Evolutionary conservation across 164 flowering plant genomes (phyloP), one percentile per base, ranked within the genome.

Genomic region (Umbilicus rupestris): DNA sequence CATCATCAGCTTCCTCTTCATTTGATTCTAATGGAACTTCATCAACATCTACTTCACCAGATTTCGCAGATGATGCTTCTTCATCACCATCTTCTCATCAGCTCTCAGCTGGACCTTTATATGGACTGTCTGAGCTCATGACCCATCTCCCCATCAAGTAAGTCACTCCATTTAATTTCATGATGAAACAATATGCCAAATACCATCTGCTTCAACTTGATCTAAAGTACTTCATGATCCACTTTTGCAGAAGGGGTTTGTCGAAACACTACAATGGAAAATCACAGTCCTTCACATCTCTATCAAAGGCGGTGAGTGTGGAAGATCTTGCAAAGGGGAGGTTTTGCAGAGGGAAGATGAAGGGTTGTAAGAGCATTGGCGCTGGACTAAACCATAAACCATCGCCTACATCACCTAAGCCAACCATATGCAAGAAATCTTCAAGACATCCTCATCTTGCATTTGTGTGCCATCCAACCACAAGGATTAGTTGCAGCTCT

Each of bases 181-280:
- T n/a, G n/a, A n/a, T n/a, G n/a, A n/a, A n/a, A n/a, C n/a, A n/a
- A n/a, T n/a, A n/a, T n/a, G n/a, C n/a, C n/a, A n/a, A n/a, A n/a
- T n/a, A n/a, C n/a, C n/a, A n/a, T 58, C 10, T 10, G 16, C n/a
- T n/a, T n/a, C n/a, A n/a, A n/a, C n/a, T 12, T 55, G 60, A 55
- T 55, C 29, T 55, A n/a, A 26, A 5, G 33, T 2, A 9, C 8
- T 30, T 20, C 19, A 31, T 26, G 64, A 12, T 60, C 15, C 10
- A 1, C 14, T 60, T 28, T 60, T 80, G 76, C 85, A 90, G 92
- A 75, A 84, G 95, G 78, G 97, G 97, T 45, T 77, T 91, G 29
- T 91, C 97, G 5, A 81, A 79, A 69, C 84, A 70, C 72, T 91
- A 72, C 39, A 70, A 85, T 66, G 97, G 97, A 20, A 87, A 91